phyloP scores from a whole-genome alignment of 2,329 filamentous ascomycete species.

The Colletotrichum lentis region DNA sequence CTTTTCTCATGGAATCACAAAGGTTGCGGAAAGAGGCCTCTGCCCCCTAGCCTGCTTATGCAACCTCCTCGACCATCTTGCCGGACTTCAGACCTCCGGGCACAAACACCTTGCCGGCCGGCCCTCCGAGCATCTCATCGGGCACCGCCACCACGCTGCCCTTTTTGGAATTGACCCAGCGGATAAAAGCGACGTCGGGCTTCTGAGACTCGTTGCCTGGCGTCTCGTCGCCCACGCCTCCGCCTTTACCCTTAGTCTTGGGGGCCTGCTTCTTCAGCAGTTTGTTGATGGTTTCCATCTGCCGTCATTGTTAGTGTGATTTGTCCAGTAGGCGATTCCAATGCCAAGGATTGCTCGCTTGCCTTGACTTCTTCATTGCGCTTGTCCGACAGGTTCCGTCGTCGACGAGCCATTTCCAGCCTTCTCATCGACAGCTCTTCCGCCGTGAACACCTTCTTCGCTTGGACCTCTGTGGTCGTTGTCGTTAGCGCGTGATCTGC shows the following conservation, averaged over 20 bases:
- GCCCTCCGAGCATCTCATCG: constrained; percentile 71
- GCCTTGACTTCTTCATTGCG: constrained; percentile 71
- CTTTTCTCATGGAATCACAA: neutral
- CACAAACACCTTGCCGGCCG: constrained; percentile 67
- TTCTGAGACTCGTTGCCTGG: constrained; percentile 58
- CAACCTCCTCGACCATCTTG: constrained; percentile 66
- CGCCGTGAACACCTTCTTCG: constrained; percentile 68
- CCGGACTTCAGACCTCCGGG: constrained; percentile 46
- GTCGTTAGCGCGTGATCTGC: constrained; percentile 35
- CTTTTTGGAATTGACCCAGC: constrained; percentile 74
- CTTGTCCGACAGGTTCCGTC: constrained; percentile 70
- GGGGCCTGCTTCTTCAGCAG: constrained; percentile 86
- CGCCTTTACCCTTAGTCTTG: constrained; percentile 69
- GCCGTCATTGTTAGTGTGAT: constrained; percentile 10
- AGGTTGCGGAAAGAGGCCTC: neutral
- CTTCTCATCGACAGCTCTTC: constrained; percentile 70
- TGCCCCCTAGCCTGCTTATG: constrained; percentile 43
- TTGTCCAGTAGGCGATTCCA: neutral
- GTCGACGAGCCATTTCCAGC: constrained; percentile 68
- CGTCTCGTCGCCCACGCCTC: constrained; percentile 56
- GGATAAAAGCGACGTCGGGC: constrained; percentile 69
- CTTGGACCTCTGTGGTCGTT: constrained; percentile 64
- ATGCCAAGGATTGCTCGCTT: constrained; percentile 40
- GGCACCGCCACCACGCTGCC: constrained; percentile 72
- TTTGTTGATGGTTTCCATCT: constrained; percentile 94